A percentile compares a stretch with the other conserved stretches of the same genome.
Evolutionary conservation across 2,329 filamentous ascomycete genomes (phyloP).

Genomic region (Chaetomiaceae sp.): DNA sequence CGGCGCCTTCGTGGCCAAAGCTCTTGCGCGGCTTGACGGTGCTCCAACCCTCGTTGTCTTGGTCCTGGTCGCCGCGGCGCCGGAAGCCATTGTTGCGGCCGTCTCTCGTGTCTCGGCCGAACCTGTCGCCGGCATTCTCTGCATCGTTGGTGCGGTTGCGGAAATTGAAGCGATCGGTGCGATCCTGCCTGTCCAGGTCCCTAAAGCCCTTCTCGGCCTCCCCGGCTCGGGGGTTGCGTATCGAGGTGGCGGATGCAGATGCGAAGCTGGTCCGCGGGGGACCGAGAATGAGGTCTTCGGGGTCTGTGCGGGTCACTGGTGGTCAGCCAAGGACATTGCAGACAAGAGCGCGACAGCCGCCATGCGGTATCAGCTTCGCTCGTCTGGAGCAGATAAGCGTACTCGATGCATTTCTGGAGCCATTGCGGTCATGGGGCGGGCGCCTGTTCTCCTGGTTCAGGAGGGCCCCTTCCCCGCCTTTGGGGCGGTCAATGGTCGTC

Average conservation of each 20-base stretch:
- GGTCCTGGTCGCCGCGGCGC: conserved; percentile 51
- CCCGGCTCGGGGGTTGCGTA: conserved; percentile 42
- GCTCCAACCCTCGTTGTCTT: conserved; percentile 69
- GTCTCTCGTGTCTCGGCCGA: conserved; percentile 46
- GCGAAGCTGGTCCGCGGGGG: conserved; percentile 80
- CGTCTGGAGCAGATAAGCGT: conserved; percentile 30
- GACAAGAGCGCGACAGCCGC: neutral
- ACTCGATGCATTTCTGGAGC: conserved; percentile 56
- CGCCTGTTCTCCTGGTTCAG: conserved; percentile 50
- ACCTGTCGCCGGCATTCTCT: conserved; percentile 40
- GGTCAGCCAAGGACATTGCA: conserved; percentile 20
- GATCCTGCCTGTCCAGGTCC: conserved; percentile 50
- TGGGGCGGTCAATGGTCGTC: conserved; percentile 40
- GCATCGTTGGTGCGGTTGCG: conserved; percentile 48
- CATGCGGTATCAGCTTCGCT: neutral
- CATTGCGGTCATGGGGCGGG: conserved; percentile 48
- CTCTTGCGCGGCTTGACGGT: conserved; percentile 70
- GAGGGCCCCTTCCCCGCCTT: conserved; percentile 41
- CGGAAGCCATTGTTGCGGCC: conserved; percentile 44
- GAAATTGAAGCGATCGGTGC: conserved; percentile 57
- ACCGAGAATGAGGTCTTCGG: conserved; percentile 80
- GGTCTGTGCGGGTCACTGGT: conserved; percentile 45
- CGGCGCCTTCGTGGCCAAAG: conserved; percentile 66
- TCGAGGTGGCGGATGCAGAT: conserved; percentile 69
- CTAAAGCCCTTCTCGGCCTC: conserved; percentile 52